phyloP scores from a whole-genome alignment of 1,139 yeast genomes.

The Protomyces pachydermus region DNA sequence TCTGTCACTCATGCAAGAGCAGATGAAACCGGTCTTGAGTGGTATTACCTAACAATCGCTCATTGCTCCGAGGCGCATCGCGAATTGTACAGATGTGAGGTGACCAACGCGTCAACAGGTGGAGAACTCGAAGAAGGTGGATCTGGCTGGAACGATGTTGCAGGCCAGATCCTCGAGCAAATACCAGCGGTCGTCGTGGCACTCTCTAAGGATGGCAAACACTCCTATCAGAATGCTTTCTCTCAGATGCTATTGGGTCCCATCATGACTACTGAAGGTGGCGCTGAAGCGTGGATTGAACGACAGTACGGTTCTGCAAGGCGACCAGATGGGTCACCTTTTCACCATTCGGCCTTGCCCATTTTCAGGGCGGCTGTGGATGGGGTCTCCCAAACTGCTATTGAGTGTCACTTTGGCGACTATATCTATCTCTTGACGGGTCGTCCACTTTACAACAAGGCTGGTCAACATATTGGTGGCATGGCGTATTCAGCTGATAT shows the following conservation, averaged over 20 bases:
- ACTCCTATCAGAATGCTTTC: slow-evolving; percentile 17
- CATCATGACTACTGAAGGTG: slow-evolving; percentile 3
- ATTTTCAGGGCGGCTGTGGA: slow-evolving; percentile 7
- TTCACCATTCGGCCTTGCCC: slow-evolving; percentile 2
- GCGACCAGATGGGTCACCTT: slow-evolving; percentile 4
- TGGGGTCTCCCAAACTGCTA: not conserved
- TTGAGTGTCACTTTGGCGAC: slow-evolving; percentile 18
- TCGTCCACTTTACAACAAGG: slow-evolving; percentile 16
- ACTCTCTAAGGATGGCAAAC: slow-evolving; percentile 13
- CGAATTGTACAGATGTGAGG: not conserved
- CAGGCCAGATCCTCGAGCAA: slow-evolving; percentile 6
- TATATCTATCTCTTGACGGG: slow-evolving; percentile 14
- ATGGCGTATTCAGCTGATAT: slow-evolving; percentile 10
- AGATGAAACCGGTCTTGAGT: not conserved
- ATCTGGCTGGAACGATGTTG: slow-evolving; percentile 3
- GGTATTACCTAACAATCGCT: slow-evolving; percentile 4
- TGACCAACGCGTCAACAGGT: not conserved
- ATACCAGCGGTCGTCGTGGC: slow-evolving; percentile 22
- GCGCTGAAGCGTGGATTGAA: slow-evolving; percentile 6
- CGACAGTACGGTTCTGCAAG: slow-evolving; percentile 14
- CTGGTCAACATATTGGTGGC: slow-evolving; percentile 14
- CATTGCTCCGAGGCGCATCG: not conserved
- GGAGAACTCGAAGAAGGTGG: slow-evolving; percentile 3
- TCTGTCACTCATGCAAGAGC: not conserved
- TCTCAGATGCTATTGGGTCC: slow-evolving; percentile 13